Percentiles rank a stretch among this genome's conserved stretches.
Evolutionary conservation across 495 filamentous ascomycete genomes (phyloP).

Genomic region (Aspergillus cavernicola): DNA sequence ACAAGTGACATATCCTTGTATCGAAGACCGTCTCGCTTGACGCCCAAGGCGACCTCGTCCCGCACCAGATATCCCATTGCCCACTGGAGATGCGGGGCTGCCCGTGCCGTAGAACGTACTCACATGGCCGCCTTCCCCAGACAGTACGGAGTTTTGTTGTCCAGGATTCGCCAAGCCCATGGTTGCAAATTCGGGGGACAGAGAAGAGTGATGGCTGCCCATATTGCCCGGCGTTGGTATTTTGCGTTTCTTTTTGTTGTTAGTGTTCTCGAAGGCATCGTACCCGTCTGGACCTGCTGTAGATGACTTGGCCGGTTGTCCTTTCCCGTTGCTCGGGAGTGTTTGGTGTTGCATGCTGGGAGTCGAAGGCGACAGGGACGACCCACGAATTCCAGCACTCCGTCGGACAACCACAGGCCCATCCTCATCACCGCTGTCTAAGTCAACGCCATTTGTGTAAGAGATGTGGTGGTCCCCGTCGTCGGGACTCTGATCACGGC

Average conservation of each 20-base stretch:
- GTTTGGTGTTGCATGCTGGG: slow-evolving; percentile 26
- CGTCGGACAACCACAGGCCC: slow-evolving; percentile 43
- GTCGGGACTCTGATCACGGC: slow-evolving; percentile 45
- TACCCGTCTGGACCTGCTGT: slow-evolving; percentile 71
- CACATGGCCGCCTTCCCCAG: slow-evolving; percentile 45
- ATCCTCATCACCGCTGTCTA: slow-evolving; percentile 46
- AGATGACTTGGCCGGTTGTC: slow-evolving; percentile 29
- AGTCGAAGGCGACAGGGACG: slow-evolving; percentile 32
- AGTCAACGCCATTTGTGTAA: slow-evolving; percentile 39
- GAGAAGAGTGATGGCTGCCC: slow-evolving; percentile 56
- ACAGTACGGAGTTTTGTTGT: slow-evolving; percentile 34
- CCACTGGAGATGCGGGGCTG: slow-evolving; percentile 44
- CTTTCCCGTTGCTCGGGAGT: slow-evolving; percentile 25
- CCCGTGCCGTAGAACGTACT: slow-evolving; percentile 57
- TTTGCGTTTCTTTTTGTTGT: slow-evolving; percentile 99
- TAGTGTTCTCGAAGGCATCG: slow-evolving; percentile 96
- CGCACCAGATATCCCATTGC: slow-evolving; percentile 69
- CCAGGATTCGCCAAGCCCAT: slow-evolving; percentile 55
- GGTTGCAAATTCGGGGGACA: slow-evolving; percentile 60
- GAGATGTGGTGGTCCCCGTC: slow-evolving; percentile 37
- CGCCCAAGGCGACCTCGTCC: slow-evolving; percentile 77
- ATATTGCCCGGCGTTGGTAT: slow-evolving; percentile 81
- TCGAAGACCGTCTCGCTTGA: slow-evolving; percentile 58
- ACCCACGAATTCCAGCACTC: slow-evolving; percentile 42
- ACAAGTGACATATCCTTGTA: slow-evolving; percentile 38